Conservation (phyloP, 805 yeast genomes). For the Saturnispora ahearnii region DNA sequence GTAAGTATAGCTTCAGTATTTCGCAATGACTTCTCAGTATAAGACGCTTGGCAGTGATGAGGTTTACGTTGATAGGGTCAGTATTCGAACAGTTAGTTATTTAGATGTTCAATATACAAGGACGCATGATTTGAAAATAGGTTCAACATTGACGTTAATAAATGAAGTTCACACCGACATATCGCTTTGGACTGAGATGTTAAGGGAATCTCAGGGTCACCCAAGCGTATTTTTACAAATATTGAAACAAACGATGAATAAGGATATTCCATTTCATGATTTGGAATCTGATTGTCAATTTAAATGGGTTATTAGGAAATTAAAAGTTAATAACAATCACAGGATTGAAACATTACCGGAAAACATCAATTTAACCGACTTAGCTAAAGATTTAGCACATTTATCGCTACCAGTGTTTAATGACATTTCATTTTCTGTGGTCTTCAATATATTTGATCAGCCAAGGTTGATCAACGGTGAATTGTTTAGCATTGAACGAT, state of each 20-base stretch:
- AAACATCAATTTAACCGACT: constrained; percentile 7
- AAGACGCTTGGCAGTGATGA: constrained; percentile 3
- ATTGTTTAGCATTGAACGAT: constrained; percentile 6
- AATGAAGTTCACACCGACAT: not conserved
- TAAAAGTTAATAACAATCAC: constrained; percentile 4
- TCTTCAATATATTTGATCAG: constrained; percentile 6
- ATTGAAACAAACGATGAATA: not conserved
- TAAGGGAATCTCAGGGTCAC: constrained; percentile 5
- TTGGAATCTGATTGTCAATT: not conserved
- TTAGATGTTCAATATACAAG: not conserved
- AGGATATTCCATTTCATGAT: constrained; percentile 3
- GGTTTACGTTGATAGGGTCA: constrained; percentile 2
- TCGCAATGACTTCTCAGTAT: constrained; percentile 1
- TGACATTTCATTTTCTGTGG: not conserved
- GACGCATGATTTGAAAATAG: not conserved
- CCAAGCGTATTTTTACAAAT: constrained; percentile 1
- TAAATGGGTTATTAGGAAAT: constrained; percentile 10
- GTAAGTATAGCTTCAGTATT: not conserved
- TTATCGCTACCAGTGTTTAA: not conserved
- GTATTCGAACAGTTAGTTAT: constrained; percentile 1
- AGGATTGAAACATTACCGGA: constrained; percentile 11
- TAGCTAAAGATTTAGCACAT: constrained; percentile 8
- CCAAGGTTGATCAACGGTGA: constrained; percentile 5
- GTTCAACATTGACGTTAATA: not conserved
- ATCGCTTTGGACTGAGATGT: not conserved